Conservation (phyloP, 805 yeast genomes). For the Aciculoconidium aculeatum region DNA sequence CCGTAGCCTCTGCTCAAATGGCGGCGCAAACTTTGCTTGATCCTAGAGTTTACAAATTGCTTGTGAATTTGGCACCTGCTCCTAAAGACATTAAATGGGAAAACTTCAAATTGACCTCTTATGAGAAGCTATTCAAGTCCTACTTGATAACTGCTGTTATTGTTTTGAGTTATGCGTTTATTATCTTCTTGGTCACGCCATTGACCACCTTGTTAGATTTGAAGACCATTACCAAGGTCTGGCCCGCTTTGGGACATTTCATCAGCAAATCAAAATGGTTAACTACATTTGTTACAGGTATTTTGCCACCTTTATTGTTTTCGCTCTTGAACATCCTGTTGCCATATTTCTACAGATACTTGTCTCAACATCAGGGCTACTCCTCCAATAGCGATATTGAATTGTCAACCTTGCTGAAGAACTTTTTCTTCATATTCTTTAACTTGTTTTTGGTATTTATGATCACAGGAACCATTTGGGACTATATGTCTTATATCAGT, state of each 20-base stretch:
- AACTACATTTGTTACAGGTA: constrained; percentile 54
- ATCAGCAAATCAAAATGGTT: constrained; percentile 46
- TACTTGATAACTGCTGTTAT: constrained; percentile 39
- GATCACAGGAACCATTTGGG: constrained; percentile 56
- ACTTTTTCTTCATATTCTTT: constrained; percentile 55
- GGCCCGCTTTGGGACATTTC: constrained; percentile 55
- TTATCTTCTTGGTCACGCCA: constrained; percentile 51
- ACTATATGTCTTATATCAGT: constrained; percentile 50
- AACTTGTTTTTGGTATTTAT: constrained; percentile 58
- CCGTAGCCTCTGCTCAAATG: constrained; percentile 45
- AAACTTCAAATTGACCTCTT: constrained; percentile 39
- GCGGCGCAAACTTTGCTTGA: constrained; percentile 43
- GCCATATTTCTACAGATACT: constrained; percentile 50
- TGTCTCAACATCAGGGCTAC: constrained; percentile 48
- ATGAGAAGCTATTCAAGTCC: constrained; percentile 31
- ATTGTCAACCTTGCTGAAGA: constrained; percentile 50
- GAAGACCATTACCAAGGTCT: constrained; percentile 48
- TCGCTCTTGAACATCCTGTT: constrained; percentile 46
- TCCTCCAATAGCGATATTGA: constrained; percentile 55
- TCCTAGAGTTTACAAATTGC: constrained; percentile 39
- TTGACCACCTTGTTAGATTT: constrained; percentile 53
- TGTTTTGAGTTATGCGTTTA: constrained; percentile 44
- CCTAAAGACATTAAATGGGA: constrained; percentile 42
- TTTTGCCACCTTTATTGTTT: constrained; percentile 56
- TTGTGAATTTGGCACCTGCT: constrained; percentile 42